Percentiles rank a stretch among this genome's conserved stretches.
These are phyloP conservation scores for Sporothrix globosa DNA, from an alignment of 2,329 filamentous ascomycete genomes.

Conservation along the genomic window DNA sequence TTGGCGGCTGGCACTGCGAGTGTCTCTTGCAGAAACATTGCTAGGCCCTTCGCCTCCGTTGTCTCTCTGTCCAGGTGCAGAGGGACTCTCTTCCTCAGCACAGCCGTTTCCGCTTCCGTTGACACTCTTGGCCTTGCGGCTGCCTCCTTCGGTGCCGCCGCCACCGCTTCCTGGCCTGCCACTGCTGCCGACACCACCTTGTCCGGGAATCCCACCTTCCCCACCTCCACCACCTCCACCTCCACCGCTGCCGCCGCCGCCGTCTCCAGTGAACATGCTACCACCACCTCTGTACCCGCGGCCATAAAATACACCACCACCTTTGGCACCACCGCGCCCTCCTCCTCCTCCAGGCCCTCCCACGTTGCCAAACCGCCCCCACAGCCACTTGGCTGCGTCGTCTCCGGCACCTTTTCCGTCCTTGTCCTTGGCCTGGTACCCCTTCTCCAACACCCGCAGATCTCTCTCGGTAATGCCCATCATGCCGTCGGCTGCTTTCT, in stretches of 20 bases:
- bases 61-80: neutral
- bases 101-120: neutral
- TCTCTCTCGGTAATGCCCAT: neutral
- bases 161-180: neutral
- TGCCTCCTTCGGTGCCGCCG: neutral
- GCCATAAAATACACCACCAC: neutral
- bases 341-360: neutral
- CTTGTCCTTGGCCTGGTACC: slow-evolving; percentile 15
- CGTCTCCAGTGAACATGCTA: neutral
- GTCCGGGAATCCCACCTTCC: neutral
- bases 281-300: too few species aligned
- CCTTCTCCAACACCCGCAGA: slow-evolving; percentile 5
- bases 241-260: neutral
- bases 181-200: neutral
- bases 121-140: neutral
- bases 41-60: slow-evolving; percentile 9
- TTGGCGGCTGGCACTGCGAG: neutral
- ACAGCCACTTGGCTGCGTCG: slow-evolving; percentile 13
- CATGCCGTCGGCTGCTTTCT: slow-evolving; percentile 2
- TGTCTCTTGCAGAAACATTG: neutral
- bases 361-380: neutral
- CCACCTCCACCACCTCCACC: neutral
- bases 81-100: neutral
- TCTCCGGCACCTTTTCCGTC: neutral
- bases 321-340: neutral